These are phyloP conservation scores for Penicillium cosmopolitanum DNA, from an alignment of 495 filamentous ascomycete genomes.

Conservation along the genomic window DNA sequence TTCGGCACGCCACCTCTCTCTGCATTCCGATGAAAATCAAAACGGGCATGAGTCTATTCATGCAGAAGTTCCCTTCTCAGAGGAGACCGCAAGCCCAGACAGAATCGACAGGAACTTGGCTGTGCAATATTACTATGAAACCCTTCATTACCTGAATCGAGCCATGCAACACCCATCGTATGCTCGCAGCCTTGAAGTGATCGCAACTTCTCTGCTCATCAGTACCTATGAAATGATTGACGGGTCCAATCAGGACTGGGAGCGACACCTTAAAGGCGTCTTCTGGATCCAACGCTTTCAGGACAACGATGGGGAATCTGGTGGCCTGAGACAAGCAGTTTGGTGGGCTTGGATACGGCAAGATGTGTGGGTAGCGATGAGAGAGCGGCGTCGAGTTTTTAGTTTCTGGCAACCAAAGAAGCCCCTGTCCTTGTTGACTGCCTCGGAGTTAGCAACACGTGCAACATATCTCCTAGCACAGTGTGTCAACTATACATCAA, in stretches of 20 bases:
- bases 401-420: conserved; percentile 25
- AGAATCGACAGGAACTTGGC: conserved; percentile 20
- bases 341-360: conserved; percentile 32
- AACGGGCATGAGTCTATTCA: neutral
- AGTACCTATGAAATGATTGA: conserved; percentile 32
- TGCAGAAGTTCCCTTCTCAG: neutral
- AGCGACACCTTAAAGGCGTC: conserved; percentile 25
- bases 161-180: conserved; percentile 25
- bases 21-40: conserved; percentile 6
- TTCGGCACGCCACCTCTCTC: conserved; percentile 28
- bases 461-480: conserved; percentile 20
- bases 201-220: conserved; percentile 26
- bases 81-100: neutral
- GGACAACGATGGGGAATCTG: conserved; percentile 28
- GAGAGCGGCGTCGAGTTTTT: conserved; percentile 18
- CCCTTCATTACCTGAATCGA: conserved; percentile 26
- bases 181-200: conserved; percentile 21
- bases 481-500: conserved; percentile 27
- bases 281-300: conserved; percentile 31
- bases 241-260: conserved; percentile 29
- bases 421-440: conserved; percentile 4
- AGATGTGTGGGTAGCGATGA: conserved; percentile 29
- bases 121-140: conserved; percentile 29
- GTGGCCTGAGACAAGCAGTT: conserved; percentile 22
- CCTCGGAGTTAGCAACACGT: conserved; percentile 23